A percentile compares a stretch with the other conserved stretches of the same genome.
Evolutionary conservation across 192 early-diverging fungal genomes (phyloP).

Genomic region (Entrophospora sp.): DNA sequence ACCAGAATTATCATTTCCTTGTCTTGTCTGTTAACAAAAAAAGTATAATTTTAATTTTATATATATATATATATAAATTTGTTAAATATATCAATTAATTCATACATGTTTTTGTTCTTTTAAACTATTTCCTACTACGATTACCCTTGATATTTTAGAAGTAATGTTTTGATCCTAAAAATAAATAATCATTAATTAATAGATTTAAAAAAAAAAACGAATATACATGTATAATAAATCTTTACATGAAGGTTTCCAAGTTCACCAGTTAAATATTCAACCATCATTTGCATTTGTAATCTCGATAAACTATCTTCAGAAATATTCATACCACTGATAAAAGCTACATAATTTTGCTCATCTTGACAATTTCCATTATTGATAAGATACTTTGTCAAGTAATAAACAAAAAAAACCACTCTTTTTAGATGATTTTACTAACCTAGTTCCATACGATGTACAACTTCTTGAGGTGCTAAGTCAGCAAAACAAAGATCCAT

Average conservation of each 20-base stretch:
- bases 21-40: constrained; percentile 34
- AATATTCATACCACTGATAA: constrained; percentile 75
- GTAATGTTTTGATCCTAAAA: constrained; percentile 44
- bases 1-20: constrained; percentile 37
- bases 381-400: background rate
- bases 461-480: constrained; percentile 42
- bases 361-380: background rate
- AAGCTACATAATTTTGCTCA: constrained; percentile 59
- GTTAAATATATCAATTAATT: background rate
- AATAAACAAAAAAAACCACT: background rate
- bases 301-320: constrained; percentile 37
- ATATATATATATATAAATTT: background rate
- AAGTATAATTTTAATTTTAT: background rate
- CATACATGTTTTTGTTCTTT: constrained; percentile 35
- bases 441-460: constrained; percentile 30
- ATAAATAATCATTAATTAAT: background rate
- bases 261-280: constrained; percentile 74
- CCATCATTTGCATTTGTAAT: constrained; percentile 61
- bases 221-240: background rate
- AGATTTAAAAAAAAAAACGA: background rate
- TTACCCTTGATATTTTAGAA: constrained; percentile 57
- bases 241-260: constrained; percentile 46
- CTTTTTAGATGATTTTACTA: background rate
- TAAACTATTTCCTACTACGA: constrained; percentile 72
- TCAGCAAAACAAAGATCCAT: constrained; percentile 72